Evolutionary conservation across 352 stramenopile species (phyloP).

Genomic region (Phytopythium aichiense): DNA sequence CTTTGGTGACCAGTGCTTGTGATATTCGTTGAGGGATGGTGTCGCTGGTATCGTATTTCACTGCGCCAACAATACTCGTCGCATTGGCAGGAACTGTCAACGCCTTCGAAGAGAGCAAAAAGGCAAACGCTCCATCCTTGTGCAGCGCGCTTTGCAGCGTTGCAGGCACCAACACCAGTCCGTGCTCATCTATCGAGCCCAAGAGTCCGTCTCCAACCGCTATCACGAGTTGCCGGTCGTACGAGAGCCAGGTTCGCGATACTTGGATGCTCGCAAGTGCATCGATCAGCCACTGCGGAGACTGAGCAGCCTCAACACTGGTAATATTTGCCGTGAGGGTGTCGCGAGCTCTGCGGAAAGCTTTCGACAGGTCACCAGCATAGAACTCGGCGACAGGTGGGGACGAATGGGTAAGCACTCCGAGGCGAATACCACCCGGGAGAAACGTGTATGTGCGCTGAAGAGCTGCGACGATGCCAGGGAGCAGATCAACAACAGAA

Average conservation of each 20-base stretch:
- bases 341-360: conserved; percentile 5
- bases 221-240: conserved; percentile 17
- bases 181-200: not conserved
- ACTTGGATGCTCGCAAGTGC: not conserved
- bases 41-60: conserved; percentile 13
- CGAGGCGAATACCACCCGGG: conserved; percentile 21
- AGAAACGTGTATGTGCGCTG: conserved; percentile 27
- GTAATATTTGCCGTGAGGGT: conserved; percentile 16
- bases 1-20: conserved; percentile 23
- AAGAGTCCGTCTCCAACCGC: conserved; percentile 13
- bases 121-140: conserved; percentile 24
- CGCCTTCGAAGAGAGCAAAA: conserved; percentile 19
- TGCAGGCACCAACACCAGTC: not conserved
- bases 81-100: conserved; percentile 8
- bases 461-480: conserved; percentile 29
- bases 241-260: conserved; percentile 18
- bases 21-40: conserved; percentile 21
- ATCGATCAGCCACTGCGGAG: not conserved
- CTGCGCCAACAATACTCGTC: conserved; percentile 15
- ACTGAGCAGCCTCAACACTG: conserved; percentile 7
- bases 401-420: conserved; percentile 16
- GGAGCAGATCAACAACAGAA: conserved; percentile 25
- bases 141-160: conserved; percentile 14
- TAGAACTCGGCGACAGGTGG: conserved; percentile 7
- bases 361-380: not conserved